Conservation (phyloP, 2,329 filamentous ascomycete genomes). For the Lasiodiplodia gonubiensis region DNA sequence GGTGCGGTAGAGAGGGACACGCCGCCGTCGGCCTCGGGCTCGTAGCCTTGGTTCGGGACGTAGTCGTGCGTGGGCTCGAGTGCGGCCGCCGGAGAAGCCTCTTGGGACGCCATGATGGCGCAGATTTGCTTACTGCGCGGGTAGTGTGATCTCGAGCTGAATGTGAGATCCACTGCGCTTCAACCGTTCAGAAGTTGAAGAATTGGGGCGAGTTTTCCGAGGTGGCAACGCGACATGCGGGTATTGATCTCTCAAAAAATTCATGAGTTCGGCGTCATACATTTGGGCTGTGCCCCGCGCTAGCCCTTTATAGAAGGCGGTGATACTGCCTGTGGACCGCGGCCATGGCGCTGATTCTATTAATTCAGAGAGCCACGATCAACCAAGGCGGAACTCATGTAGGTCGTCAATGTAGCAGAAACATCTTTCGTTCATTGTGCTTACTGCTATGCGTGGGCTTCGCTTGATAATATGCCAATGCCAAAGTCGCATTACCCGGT, state of each 20-base stretch:
- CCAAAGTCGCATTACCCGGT: not conserved
- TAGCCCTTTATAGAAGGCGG: slow-evolving; percentile 21
- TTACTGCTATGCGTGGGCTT: too few species aligned
- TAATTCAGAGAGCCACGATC: not conserved
- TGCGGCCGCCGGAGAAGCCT: slow-evolving; percentile 16
- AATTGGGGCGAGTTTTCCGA: not conserved
- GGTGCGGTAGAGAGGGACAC: slow-evolving; percentile 9
- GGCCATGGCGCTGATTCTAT: not conserved
- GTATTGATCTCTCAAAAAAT: slow-evolving; percentile 24
- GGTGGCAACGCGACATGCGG: not conserved
- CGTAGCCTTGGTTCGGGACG: slow-evolving; percentile 27
- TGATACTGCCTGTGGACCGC: not conserved
- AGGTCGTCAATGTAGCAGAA: not conserved
- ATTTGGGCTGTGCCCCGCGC: slow-evolving; percentile 16
- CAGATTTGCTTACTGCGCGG: not conserved
- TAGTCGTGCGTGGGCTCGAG: slow-evolving; percentile 26
- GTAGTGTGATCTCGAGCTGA: not conserved
- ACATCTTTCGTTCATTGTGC: not conserved
- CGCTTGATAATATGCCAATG: too few species aligned
- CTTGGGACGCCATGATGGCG: slow-evolving; percentile 24
- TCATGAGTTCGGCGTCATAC: slow-evolving; percentile 25
- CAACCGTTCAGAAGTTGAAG: not conserved
- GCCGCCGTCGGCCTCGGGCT: slow-evolving; percentile 20
- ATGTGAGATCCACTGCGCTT: not conserved
- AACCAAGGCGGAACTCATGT: not conserved